Percentiles rank a stretch among this genome's conserved stretches.
These are phyloP conservation scores for Flaveria trinervia DNA, from an alignment of 129 eudicot genomes.

Conservation along the genomic window DNA sequence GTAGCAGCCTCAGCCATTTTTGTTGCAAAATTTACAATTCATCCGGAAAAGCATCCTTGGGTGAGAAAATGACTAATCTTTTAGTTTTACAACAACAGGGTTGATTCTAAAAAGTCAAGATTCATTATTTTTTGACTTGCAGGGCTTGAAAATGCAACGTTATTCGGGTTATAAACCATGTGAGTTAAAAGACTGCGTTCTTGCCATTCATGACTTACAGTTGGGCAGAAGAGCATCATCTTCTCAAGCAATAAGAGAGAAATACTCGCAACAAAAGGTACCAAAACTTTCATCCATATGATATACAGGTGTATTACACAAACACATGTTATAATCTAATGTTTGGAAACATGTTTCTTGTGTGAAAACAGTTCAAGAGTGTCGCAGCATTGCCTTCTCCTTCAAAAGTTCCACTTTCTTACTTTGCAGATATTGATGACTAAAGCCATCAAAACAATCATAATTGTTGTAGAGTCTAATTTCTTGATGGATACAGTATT, in stretches of 20 bases:
- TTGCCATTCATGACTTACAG: slow-evolving; percentile 64
- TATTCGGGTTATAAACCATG: slow-evolving; percentile 60
- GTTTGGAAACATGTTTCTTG: not conserved
- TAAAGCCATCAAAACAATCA: slow-evolving; percentile 12
- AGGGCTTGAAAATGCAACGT: slow-evolving; percentile 59
- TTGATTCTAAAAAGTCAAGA: slow-evolving; percentile 2
- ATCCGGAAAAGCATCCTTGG: slow-evolving; percentile 73
- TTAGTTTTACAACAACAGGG: not conserved
- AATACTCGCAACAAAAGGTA: slow-evolving; percentile 78
- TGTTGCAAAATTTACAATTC: slow-evolving; percentile 58
- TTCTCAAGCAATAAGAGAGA: slow-evolving; percentile 58
- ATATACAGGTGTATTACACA: not conserved
- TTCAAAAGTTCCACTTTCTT: slow-evolving; percentile 47
- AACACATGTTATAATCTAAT: not conserved
- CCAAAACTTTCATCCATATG: not conserved
- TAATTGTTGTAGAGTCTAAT: not conserved
- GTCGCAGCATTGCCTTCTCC: slow-evolving; percentile 62
- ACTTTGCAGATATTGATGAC: slow-evolving; percentile 38
- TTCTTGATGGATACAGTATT: not conserved
- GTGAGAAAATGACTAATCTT: slow-evolving; percentile 43
- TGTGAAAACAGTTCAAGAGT: slow-evolving; percentile 62
- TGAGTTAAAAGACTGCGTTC: slow-evolving; percentile 72
- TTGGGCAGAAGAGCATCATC: slow-evolving; percentile 43
- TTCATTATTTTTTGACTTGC: slow-evolving; percentile 26
- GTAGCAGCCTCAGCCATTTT: slow-evolving; percentile 79